These are phyloP conservation scores for Nigrospora osmanthi DNA, from an alignment of 2,329 filamentous ascomycete genomes.

Conservation along the genomic window DNA sequence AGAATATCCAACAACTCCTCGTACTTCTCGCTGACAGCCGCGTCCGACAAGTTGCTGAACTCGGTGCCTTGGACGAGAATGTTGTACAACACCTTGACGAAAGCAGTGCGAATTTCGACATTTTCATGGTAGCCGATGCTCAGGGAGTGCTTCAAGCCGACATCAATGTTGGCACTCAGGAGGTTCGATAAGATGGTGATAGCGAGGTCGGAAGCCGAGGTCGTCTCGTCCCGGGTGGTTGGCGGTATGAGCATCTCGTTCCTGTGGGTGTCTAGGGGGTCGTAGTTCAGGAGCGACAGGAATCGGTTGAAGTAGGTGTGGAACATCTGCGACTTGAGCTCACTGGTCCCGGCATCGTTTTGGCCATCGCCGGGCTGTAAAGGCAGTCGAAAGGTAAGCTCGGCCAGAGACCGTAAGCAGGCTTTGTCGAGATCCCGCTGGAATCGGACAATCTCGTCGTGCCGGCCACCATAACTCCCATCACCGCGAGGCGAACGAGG, in stretches of 20 bases:
- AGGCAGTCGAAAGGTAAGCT: slow-evolving; percentile 58
- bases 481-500: slow-evolving; percentile 44
- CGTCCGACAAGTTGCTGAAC: slow-evolving; percentile 61
- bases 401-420: slow-evolving; percentile 56
- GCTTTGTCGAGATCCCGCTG: slow-evolving; percentile 61
- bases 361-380: slow-evolving; percentile 59
- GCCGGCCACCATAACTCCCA: slow-evolving; percentile 30
- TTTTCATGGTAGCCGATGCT: slow-evolving; percentile 66
- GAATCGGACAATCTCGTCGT: slow-evolving; percentile 49
- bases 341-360: slow-evolving; percentile 58
- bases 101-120: slow-evolving; percentile 60
- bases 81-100: slow-evolving; percentile 63
- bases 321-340: slow-evolving; percentile 65
- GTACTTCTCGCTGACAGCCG: slow-evolving; percentile 61
- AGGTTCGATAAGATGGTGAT: slow-evolving; percentile 63
- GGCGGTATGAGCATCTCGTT: slow-evolving; percentile 31
- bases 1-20: slow-evolving; percentile 57
- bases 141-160: slow-evolving; percentile 61
- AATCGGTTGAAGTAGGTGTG: slow-evolving; percentile 66
- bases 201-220: slow-evolving; percentile 52
- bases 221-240: slow-evolving; percentile 41
- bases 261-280: slow-evolving; percentile 35
- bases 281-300: slow-evolving; percentile 55
- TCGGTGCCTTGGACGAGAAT: slow-evolving; percentile 66
- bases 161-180: slow-evolving; percentile 63